Percentiles rank a stretch among this genome's conserved stretches.
Evolutionary conservation across 306 rosid genomes (phyloP).

Genomic region (Fragaria nilgerrensis): DNA sequence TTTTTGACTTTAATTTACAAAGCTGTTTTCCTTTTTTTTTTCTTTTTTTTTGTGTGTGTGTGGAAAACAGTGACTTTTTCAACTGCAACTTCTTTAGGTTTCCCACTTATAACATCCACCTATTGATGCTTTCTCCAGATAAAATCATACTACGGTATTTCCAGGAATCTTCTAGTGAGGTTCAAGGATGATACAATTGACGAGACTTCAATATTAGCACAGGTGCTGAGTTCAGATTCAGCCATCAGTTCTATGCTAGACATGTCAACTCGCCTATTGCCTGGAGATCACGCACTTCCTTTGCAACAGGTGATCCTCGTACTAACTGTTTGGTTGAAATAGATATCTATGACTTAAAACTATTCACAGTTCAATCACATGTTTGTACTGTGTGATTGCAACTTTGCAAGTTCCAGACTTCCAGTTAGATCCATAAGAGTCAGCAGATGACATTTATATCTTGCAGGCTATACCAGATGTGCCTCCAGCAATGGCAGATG

Average conservation of each 20-base stretch:
- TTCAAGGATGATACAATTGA: conserved; percentile 86
- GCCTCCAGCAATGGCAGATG: conserved; percentile 95
- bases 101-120: conserved; percentile 2
- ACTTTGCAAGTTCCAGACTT: not conserved
- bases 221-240: conserved; percentile 82
- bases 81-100: not conserved
- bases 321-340: not conserved
- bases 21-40: not conserved
- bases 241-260: conserved; percentile 90
- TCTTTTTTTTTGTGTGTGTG: not conserved
- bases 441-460: conserved; percentile 8
- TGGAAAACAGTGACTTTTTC: not conserved
- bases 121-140: conserved; percentile 51
- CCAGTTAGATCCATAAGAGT: not conserved
- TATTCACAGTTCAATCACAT: not conserved
- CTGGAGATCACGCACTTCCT: conserved; percentile 95
- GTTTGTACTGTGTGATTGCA: not conserved
- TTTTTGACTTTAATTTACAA: not conserved
- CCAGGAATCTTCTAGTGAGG: conserved; percentile 84
- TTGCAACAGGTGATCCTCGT: conserved; percentile 72
- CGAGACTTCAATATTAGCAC: conserved; percentile 78
- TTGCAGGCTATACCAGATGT: conserved; percentile 88
- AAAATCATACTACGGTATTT: conserved; percentile 87
- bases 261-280: conserved; percentile 85
- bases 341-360: not conserved